phyloP scores from a whole-genome alignment of 139 green algal species.

The Chlamydomonas sp. region DNA sequence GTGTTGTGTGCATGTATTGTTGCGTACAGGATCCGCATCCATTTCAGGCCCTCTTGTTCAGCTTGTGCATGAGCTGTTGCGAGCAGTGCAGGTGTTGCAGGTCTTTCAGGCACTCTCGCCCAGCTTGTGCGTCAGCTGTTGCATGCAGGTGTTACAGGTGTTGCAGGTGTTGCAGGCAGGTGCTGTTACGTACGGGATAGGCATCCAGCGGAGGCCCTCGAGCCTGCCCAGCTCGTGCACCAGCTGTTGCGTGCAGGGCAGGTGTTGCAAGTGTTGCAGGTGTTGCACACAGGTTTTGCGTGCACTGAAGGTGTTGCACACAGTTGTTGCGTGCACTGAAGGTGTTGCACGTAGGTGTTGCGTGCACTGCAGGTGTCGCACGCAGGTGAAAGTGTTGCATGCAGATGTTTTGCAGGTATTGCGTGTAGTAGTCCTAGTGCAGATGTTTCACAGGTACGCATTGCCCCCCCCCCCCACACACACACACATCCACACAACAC shows the following conservation, averaged over 20 bases:
- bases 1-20: too few species aligned
- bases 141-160: slow-evolving; percentile 59
- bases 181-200: slow-evolving; percentile 65
- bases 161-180: slow-evolving; percentile 15
- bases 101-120: slow-evolving; percentile 45
- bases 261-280: too few species aligned
- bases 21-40: slow-evolving; percentile 83
- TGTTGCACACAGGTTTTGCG: too few species aligned
- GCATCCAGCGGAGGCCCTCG: slow-evolving; percentile 72
- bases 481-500: too few species aligned
- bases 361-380: too few species aligned
- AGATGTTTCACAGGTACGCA: too few species aligned
- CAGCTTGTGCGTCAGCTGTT: slow-evolving; percentile 68
- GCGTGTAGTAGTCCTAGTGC: too few species aligned
- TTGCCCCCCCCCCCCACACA: background rate
- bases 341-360: too few species aligned
- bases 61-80: slow-evolving; percentile 64
- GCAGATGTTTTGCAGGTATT: too few species aligned
- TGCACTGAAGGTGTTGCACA: too few species aligned
- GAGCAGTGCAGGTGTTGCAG: slow-evolving; percentile 71
- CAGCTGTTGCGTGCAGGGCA: slow-evolving; percentile 59
- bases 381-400: too few species aligned
- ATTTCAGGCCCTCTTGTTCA: slow-evolving; percentile 63
- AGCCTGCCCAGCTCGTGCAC: slow-evolving; percentile 64
- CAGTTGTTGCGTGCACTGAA: too few species aligned